Conservation (phyloP, 2,329 filamentous ascomycete species). For the Diplodia seriata region DNA sequence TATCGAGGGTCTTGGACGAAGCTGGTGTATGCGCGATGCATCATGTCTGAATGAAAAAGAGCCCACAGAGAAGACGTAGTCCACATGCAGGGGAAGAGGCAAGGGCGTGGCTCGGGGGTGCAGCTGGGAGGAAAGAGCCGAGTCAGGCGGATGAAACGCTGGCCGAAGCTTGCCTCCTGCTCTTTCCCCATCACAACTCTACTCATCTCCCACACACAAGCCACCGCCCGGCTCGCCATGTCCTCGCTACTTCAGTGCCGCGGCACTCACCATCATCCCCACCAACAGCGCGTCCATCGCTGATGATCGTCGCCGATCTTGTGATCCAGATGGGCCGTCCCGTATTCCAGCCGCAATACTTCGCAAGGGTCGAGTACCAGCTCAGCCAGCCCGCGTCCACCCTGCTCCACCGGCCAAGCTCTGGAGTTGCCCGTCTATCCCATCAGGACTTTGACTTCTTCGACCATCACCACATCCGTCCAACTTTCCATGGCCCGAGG, state of each 20-base stretch:
- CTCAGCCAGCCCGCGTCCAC: background rate
- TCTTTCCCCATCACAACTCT: background rate
- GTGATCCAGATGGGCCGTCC: background rate
- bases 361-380: background rate
- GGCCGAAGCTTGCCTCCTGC: background rate
- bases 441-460: too few relatives aligned
- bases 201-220: background rate
- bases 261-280: background rate
- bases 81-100: background rate
- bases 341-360: background rate
- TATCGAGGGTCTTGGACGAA: too few relatives aligned
- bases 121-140: background rate
- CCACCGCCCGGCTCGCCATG: background rate
- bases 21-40: too few relatives aligned
- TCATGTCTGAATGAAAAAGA: background rate
- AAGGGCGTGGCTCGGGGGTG: background rate
- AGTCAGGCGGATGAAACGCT: background rate
- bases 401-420: background rate
- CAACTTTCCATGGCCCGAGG: background rate
- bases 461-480: background rate
- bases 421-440: too few relatives aligned
- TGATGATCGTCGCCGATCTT: background rate
- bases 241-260: background rate
- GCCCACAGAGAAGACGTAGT: background rate
- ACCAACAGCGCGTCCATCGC: background rate